Evolutionary conservation across 371 early-diverging fungal species (phyloP).

Genomic region (Mortierella sp.): DNA sequence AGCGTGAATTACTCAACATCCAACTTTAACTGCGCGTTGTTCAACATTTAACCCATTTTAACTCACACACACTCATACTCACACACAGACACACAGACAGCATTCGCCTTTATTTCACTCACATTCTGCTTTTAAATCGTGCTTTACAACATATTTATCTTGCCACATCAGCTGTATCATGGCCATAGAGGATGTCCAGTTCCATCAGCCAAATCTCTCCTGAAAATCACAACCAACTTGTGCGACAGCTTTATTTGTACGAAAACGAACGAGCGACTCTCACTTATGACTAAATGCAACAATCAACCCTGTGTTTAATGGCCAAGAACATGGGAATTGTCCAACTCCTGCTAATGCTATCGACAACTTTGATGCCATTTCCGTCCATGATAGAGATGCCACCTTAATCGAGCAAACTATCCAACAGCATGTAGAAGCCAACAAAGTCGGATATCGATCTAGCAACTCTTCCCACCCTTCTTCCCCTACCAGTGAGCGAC

Average conservation of each 20-base stretch:
- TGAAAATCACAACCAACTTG: slow-evolving; percentile 45
- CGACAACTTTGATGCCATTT: neutral
- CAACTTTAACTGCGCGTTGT: no score
- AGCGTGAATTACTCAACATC: no score
- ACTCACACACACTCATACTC: neutral
- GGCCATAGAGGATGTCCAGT: slow-evolving; percentile 59
- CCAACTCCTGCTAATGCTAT: neutral
- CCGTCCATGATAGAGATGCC: slow-evolving; percentile 37
- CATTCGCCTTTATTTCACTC: neutral
- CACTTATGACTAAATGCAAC: neutral
- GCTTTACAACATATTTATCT: neutral
- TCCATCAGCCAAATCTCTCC: slow-evolving; percentile 44
- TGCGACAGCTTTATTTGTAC: slow-evolving; percentile 53
- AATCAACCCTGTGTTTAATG: neutral
- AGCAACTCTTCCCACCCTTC: slow-evolving; percentile 29
- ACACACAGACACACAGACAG: neutral
- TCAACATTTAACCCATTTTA: no score
- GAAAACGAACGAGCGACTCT: neutral
- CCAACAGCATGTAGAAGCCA: slow-evolving; percentile 54
- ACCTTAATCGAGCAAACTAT: slow-evolving; percentile 46
- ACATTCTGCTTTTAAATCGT: neutral
- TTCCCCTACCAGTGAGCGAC: slow-evolving; percentile 38
- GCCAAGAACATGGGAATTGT: neutral
- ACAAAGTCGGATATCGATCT: slow-evolving; percentile 46
- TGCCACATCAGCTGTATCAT: slow-evolving; percentile 40